Evolutionary conservation across 2,329 filamentous ascomycete genomes (phyloP).

Genomic region (Macrophomina pseudophaseolina): DNA sequence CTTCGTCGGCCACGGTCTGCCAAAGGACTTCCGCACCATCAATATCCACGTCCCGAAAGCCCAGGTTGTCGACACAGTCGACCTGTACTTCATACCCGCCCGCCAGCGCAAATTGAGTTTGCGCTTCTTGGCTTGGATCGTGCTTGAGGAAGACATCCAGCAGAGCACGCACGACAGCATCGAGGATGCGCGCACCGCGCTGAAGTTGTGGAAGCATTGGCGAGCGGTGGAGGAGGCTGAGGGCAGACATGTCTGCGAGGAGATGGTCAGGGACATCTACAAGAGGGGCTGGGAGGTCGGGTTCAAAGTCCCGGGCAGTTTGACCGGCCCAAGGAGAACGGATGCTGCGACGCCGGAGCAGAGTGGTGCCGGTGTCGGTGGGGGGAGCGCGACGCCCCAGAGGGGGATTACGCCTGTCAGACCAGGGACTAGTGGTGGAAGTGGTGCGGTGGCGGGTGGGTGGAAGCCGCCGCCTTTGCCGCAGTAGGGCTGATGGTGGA

Average conservation of each 20-base stretch:
- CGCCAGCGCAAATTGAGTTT: constrained; percentile 87
- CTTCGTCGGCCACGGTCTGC: constrained; percentile 91
- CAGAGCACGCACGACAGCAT: constrained; percentile 91
- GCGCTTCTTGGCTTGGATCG: constrained; percentile 87
- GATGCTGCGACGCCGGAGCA: constrained; percentile 34
- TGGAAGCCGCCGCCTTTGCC: not conserved
- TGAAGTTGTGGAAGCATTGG: constrained; percentile 87
- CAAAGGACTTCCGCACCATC: constrained; percentile 95
- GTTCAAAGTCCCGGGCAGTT: constrained; percentile 42
- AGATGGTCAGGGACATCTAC: constrained; percentile 88
- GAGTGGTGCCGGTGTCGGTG: not conserved
- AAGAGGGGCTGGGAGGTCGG: constrained; percentile 62
- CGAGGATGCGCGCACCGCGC: constrained; percentile 88
- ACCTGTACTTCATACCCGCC: constrained; percentile 82
- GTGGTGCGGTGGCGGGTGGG: not conserved
- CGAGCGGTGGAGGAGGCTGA: constrained; percentile 88
- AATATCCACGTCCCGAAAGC: constrained; percentile 92
- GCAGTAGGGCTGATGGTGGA: not conserved
- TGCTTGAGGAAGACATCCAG: constrained; percentile 94
- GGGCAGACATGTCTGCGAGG: constrained; percentile 81
- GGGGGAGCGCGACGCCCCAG: not conserved
- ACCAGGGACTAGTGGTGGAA: constrained; percentile 25
- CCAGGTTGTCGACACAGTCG: constrained; percentile 93
- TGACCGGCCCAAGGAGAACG: not conserved
- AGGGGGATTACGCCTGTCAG: constrained; percentile 31